Evolutionary conservation across 345 rosid genomes (phyloP).

Genomic region (Atalantia buxifolia): DNA sequence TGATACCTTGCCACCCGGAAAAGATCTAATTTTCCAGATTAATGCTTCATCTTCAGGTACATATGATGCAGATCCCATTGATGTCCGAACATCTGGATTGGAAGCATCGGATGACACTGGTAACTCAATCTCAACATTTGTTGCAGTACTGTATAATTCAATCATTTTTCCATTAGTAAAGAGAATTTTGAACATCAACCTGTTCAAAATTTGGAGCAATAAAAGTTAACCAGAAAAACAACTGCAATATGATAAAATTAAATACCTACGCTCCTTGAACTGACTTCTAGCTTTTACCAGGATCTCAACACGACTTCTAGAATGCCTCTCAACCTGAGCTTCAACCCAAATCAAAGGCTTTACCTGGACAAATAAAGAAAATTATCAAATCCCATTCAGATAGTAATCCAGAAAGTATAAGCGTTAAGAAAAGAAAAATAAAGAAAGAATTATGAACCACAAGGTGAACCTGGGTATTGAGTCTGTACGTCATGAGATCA

Average conservation of each 20-base stretch:
- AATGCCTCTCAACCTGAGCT: constrained; percentile 87
- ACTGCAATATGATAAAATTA: background rate
- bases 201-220: background rate
- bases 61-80: constrained; percentile 89
- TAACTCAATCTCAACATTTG: constrained; percentile 66
- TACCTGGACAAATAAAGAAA: constrained; percentile 41
- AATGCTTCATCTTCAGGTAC: constrained; percentile 75
- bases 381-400: background rate
- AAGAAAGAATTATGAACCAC: background rate
- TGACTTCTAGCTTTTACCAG: constrained; percentile 91
- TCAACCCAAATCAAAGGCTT: constrained; percentile 97
- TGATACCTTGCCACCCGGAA: constrained; percentile 82
- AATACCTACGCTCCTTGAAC: constrained; percentile 91
- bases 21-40: constrained; percentile 75
- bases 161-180: constrained; percentile 7
- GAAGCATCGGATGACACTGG: constrained; percentile 81
- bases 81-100: constrained; percentile 82
- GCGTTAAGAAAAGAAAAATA: background rate
- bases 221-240: constrained; percentile 5
- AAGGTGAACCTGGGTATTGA: constrained; percentile 79
- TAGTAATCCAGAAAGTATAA: background rate
- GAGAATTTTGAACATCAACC: constrained; percentile 1
- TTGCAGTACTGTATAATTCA: constrained; percentile 53
- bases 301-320: constrained; percentile 88
- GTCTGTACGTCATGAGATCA: constrained; percentile 97